Evolutionary conservation across 805 yeast species (phyloP), one percentile per base, ranked within the genome.

Genomic region (Lachancea nothofagi): DNA sequence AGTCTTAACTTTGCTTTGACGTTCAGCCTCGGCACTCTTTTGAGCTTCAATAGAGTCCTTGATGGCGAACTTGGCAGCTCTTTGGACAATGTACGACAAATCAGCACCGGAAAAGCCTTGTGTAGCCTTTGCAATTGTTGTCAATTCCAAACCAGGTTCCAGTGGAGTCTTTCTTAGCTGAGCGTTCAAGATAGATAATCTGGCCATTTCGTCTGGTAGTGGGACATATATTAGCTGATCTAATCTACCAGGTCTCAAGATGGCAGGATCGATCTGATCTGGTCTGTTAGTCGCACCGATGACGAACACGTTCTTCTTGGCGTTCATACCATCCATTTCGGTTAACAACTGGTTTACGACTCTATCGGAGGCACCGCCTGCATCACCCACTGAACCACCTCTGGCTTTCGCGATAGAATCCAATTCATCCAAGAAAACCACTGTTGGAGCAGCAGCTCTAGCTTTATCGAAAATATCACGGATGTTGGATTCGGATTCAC

Each of bases 311-410:
- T 93, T 93, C 80, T 93, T 93, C 74, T 93, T 93, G 48, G 97
- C 96, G 63, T 93, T 93, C 98, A 93, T 93, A 78, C 99, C 99
- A 68, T 93, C 99, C 98, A 93, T 93, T 71, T 89, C 96, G 7
- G 97, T 88, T 64, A 89, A 76, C 61, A 89, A 76, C 70, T 89
- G 97, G 68, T 90, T 89, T 38, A 89, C 97, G 47, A 89, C 96
- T 66, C 95, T 80, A 69, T 89, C 97, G 39, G 93, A 79, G 19
- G 97, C 96, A 45, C 97, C 97, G 51, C 96, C 96, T 15, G 96
- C 94, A 65, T 89, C 96, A 52, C 96, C 95, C 43, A 69, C 65
- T 28, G 84, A 78, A 29, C 86, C 95, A 65, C 97, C 97, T 72
- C 97, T 83, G 20, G 96, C 85, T 70, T 89, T 89, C 43, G 97